Evolutionary conservation across 345 rosid genomes (phyloP), one percentile per base, ranked within the genome.

Genomic region (Ceriops tagal): DNA sequence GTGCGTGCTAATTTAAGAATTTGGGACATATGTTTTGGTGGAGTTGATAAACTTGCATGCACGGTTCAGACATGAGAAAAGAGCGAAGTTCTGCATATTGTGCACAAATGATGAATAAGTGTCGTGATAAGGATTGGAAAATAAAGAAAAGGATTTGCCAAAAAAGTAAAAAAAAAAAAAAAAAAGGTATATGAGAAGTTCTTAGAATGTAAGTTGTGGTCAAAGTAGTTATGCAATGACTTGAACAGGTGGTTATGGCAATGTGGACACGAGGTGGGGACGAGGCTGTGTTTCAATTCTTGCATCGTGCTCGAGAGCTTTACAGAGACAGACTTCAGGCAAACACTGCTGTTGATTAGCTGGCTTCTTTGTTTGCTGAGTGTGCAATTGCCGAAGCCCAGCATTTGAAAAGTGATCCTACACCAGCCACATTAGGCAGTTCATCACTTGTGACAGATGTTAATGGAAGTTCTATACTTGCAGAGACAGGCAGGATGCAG

Each of bases 311-410:
- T 62, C 96, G 92, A 51, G 89, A 92, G 69, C 82, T 83, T 21
- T 92, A 90, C 77, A 75, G 67, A 58, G 80, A 53, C 47, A 80
- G 81, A 78, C 66, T 87, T 65, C 93, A 83, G 57, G 83, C 81
- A 59, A 79, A 74, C 73, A 71, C 85, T 66, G 77, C 83, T 28
- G 82, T 82, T 18, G 96, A 92, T 77, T 91, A 88, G 80, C 82
- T 90, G 66, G 99, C 96, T 74, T 77, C 96, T 79, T 72, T 92
- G 79, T 92, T 95, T 66, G 92, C 99, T 2, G 92, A 90, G 72
- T 90, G 97, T 74, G 99, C 83, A 8, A 92, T 95, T 67, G 91
- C 85, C 10, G 96, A 90, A 82, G 96, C 85, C 19, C 83, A 82
- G 76, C 93, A 96, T 65, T 72, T 68, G 39, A 66, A 58, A 53